A percentile compares a stretch with the other conserved stretches of the same genome.
phyloP scores from a whole-genome alignment of 2,329 filamentous ascomycete genomes.

The Colletotrichum sp. region DNA sequence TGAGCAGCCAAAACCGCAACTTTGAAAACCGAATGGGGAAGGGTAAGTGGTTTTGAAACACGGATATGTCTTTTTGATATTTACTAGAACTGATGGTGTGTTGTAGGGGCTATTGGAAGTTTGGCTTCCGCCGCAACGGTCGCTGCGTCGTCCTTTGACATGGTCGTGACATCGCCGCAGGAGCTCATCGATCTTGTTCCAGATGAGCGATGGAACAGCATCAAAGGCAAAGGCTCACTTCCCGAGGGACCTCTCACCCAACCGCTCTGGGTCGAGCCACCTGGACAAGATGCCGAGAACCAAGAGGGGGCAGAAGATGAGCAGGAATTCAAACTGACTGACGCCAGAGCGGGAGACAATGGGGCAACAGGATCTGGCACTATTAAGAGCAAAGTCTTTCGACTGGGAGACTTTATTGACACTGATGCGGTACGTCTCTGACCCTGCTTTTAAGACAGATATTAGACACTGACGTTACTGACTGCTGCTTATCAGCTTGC shows the following conservation, averaged over 20 bases:
- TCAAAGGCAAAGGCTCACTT: slow-evolving; percentile 25
- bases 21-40: slow-evolving; percentile 50
- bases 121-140: slow-evolving; percentile 50
- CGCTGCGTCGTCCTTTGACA: slow-evolving; percentile 49
- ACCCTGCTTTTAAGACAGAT: slow-evolving; percentile 22
- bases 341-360: background rate
- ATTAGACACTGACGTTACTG: background rate
- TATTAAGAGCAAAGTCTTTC: slow-evolving; percentile 18
- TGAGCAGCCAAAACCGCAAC: slow-evolving; percentile 51
- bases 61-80: background rate
- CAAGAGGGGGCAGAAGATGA: background rate
- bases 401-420: slow-evolving; percentile 24
- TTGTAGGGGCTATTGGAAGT: slow-evolving; percentile 37
- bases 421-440: slow-evolving; percentile 22
- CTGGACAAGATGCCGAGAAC: background rate
- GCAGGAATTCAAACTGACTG: background rate
- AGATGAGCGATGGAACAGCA: slow-evolving; percentile 19
- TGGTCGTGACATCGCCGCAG: slow-evolving; percentile 44
- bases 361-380: background rate
- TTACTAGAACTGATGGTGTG: slow-evolving; percentile 17
- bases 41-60: slow-evolving; percentile 31
- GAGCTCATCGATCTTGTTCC: slow-evolving; percentile 31
- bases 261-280: background rate
- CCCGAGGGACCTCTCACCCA: background rate
- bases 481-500: slow-evolving; percentile 35